Evolutionary conservation across 345 rosid species (phyloP), one percentile per base, ranked within the genome.

Genomic region (Eucalyptus coolabah): DNA sequence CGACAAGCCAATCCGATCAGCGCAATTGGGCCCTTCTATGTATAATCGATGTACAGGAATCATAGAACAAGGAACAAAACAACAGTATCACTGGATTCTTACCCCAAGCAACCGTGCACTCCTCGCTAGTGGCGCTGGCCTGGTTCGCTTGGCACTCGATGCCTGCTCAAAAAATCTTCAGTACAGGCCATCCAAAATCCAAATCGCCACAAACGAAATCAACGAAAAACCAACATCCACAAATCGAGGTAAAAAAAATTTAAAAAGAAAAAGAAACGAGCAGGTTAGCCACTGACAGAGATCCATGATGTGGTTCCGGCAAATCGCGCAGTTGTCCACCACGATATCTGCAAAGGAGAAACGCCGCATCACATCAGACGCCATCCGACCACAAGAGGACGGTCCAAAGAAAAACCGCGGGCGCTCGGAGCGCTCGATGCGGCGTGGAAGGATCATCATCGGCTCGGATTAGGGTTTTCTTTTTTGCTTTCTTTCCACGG

Each of bases 71-170:
- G 87, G 87, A 49, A 86, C 12, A 77, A 77, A 40, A 77, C 47
- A 40, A 40, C 11, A 86, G 60, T 10, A 37, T 3, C 53, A n/a
- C 4, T 10, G 28, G 30, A 86, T 40, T 26, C 86, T 72, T 93
- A 98, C 99, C 99, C 99, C 99, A 97, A 89, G 99, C 99, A 89
- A 97, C 99, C 86, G 99, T 96, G 93, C 99, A 98, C 91, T 98
- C 99, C 93, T 97, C 99, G 88, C 97, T 97, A 12, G 99, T 95
- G 44, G 98, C 99, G 30, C 98, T 95, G 9, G 99, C 98, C 89
- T 97, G 99, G 92, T 97, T 97, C 34, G 98, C 98, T 81, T 98
- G 99, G 87, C 99, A 98, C 89, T 98, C 99, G 23, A 97, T 98
- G 90, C 99, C 99, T 98, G 88, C 89, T 21, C 81, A 90, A 82